Evolutionary conservation across 164 flowering plant genomes (phyloP), one percentile per base, ranked within the genome.

Genomic region (Stephania yunnanensis): DNA sequence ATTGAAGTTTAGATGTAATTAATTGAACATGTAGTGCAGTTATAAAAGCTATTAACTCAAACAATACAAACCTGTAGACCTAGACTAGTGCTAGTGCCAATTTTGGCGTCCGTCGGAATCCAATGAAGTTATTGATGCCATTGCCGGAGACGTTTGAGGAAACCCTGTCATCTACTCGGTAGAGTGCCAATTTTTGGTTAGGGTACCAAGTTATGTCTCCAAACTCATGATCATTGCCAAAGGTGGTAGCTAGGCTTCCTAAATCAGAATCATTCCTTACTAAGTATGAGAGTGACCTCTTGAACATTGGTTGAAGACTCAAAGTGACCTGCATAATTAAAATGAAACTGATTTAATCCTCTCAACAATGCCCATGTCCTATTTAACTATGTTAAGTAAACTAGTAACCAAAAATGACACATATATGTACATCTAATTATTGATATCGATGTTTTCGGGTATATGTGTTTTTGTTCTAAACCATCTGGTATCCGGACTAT

Each of bases 201-300:
- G 92, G 89, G 42, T 78, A 78, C 85, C 83, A 83, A 20, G 55
- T 76, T 7, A 81, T 74, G 71, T 83, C 83, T 31, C 71, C 85
- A 72, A 87, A 90, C 79, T 90, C 95, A 61, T 91, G 89, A 66
- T 83, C 73, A 1, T 74, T 77, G 4, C 94, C 94, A 42, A 92
- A 89, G 11, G 30, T 79, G 0, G 36, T 70, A 0, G 80, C 90
- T 71, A 79, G 68, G 15, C 87, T 89, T 17, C 80, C 89, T 78
- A 92, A 81, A 53, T 89, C 87, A 0, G 78, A 68, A 77, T 90
- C 95, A 44, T 74, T 73, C 63, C 78, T 84, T 42, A 8, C 73
- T 72, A 68, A 0, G 68, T 79, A 78, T 1, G 88, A 84, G 20
- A 91, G 73, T 46, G 92, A 86, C 68, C 97, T 77, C 79, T 89